Evolutionary conservation across 345 rosid species (phyloP).

Genomic region (Eucalyptus marginata): DNA sequence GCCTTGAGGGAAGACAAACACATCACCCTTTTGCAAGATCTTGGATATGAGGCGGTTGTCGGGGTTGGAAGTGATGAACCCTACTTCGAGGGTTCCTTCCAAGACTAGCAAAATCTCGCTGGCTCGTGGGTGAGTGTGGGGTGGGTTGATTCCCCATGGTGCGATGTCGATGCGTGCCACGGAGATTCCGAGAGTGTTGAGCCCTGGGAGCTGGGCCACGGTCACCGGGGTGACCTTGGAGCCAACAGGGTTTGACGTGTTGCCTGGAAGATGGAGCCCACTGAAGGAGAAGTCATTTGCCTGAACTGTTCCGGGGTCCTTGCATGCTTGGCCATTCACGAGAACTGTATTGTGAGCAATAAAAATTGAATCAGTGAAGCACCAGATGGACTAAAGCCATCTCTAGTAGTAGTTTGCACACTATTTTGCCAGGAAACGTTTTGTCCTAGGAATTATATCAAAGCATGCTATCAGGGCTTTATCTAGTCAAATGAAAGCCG

Average conservation of each 20-base stretch:
- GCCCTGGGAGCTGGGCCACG: not conserved
- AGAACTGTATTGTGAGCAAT: not conserved
- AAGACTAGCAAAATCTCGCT: not conserved
- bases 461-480: not conserved
- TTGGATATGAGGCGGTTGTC: not conserved
- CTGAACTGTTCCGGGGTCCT: not conserved
- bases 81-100: not conserved
- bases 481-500: not conserved
- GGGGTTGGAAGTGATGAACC: not conserved
- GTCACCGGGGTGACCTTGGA: not conserved
- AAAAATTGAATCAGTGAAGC: not conserved
- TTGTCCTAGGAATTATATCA: not conserved
- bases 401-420: not conserved
- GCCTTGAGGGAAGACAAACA: not conserved
- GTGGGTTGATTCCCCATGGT: not conserved
- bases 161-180: not conserved
- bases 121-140: not conserved
- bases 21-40: not conserved
- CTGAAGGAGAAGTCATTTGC: not conserved
- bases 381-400: not conserved
- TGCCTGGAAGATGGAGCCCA: not conserved
- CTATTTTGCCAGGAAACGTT: not conserved
- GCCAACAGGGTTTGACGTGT: not conserved
- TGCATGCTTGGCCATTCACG: not conserved
- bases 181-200: not conserved